A percentile compares a stretch with the other conserved stretches of the same genome.
Conservation (phyloP, 2,329 filamentous ascomycete genomes). For the Claviceps monticola region DNA sequence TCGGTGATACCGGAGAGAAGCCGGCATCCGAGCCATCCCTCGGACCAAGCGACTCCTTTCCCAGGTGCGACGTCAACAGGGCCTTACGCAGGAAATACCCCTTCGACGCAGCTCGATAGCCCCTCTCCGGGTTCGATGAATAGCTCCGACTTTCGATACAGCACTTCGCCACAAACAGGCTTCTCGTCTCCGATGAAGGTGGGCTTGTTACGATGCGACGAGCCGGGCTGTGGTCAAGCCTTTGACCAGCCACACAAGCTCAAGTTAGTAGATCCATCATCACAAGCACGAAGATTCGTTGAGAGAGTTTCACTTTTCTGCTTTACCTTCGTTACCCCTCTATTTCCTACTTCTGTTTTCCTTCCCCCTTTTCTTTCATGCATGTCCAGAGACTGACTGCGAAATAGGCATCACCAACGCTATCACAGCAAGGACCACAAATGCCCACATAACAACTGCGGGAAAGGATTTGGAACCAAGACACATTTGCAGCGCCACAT, state of each 20-base stretch:
- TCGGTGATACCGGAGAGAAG: conserved; percentile 10
- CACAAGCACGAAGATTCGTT: conserved; percentile 7
- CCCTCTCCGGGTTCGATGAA: conserved; percentile 26
- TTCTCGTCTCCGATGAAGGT: conserved; percentile 15
- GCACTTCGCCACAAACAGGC: conserved; percentile 20
- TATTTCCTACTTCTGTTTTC: too few relatives aligned
- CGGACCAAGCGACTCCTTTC: conserved; percentile 29
- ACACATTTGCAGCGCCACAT: conserved; percentile 48
- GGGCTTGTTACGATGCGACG: conserved; percentile 20
- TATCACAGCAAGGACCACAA: conserved; percentile 49
- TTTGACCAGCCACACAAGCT: conserved; percentile 48
- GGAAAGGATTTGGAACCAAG: conserved; percentile 45
- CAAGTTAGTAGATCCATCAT: conserved; percentile 26
- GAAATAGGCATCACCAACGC: conserved; percentile 40
- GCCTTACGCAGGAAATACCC: conserved; percentile 29
- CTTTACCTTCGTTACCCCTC: too few relatives aligned
- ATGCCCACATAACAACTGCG: conserved; percentile 37
- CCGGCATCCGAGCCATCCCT: conserved; percentile 21
- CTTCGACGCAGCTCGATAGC: conserved; percentile 30
- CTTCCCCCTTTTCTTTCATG: too few relatives aligned
- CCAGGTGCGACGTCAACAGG: conserved; percentile 25
- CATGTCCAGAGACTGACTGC: conserved; percentile 1
- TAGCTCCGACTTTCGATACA: conserved; percentile 23
- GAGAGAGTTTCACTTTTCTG: too few relatives aligned
- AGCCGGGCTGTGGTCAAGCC: conserved; percentile 23